A percentile compares a stretch with the other conserved stretches of the same genome.
These are phyloP conservation scores for Aspergillus flavus DNA, from an alignment of 2,329 filamentous ascomycete genomes.

Conservation along the genomic window DNA sequence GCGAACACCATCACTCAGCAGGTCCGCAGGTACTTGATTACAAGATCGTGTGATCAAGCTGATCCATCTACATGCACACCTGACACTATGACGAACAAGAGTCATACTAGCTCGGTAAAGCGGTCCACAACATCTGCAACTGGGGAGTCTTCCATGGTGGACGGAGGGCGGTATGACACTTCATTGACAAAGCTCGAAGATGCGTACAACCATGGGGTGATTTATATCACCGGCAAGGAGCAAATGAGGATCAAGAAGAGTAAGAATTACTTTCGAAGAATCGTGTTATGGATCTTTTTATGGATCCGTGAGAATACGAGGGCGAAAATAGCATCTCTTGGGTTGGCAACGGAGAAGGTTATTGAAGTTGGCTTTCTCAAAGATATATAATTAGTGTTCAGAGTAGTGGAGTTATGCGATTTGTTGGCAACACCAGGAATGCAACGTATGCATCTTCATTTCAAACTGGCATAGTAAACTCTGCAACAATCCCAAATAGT, in stretches of 20 bases:
- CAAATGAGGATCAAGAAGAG: conserved; percentile 38
- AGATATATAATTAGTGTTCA: conserved; percentile 20
- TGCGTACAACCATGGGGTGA: conserved; percentile 31
- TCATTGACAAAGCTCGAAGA: conserved; percentile 12
- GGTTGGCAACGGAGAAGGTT: conserved; percentile 39
- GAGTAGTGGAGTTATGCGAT: neutral
- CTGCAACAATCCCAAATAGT: neutral
- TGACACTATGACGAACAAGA: neutral
- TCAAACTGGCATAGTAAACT: neutral
- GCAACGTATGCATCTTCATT: neutral
- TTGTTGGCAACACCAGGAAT: neutral
- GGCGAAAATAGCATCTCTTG: conserved; percentile 41
- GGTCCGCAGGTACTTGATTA: conserved; percentile 54
- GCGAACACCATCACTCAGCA: conserved; percentile 63
- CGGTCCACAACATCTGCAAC: neutral
- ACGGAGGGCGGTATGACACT: neutral
- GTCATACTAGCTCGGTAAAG: conserved; percentile 7
- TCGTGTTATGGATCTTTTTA: conserved; percentile 37
- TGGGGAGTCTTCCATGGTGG: neutral
- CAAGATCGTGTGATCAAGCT: conserved; percentile 9
- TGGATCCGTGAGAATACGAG: conserved; percentile 43
- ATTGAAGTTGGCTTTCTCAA: conserved; percentile 48
- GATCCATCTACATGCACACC: neutral
- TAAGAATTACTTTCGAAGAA: conserved; percentile 29
- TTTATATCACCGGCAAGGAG: conserved; percentile 53